A percentile compares a stretch with the other conserved stretches of the same genome.
phyloP scores from a whole-genome alignment of 176 grass and related monocot genomes.

The Echinochloa phyllopogon region DNA sequence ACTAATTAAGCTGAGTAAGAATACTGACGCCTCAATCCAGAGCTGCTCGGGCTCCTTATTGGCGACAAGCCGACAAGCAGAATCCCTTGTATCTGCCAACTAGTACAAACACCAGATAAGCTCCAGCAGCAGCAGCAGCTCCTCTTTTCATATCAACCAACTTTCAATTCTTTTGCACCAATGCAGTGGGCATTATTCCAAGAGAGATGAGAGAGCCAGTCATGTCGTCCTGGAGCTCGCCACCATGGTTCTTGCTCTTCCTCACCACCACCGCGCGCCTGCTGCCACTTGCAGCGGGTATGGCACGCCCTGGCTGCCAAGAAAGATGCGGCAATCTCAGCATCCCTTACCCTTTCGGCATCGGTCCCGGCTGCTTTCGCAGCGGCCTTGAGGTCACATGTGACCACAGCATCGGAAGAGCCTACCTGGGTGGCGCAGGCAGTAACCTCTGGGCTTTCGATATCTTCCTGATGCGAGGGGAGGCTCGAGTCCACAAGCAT shows the following conservation, averaged over 20 bases:
- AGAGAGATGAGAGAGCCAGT: no score
- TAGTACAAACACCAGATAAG: no score
- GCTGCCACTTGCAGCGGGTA: background rate
- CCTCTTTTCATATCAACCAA: background rate
- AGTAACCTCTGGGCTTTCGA: background rate
- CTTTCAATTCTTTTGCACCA: background rate
- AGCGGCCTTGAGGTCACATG: constrained; percentile 41
- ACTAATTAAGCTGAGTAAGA: no score
- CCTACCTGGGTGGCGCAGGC: background rate
- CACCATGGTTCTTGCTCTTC: no score
- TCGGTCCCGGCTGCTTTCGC: constrained; percentile 38
- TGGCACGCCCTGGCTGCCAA: constrained; percentile 39
- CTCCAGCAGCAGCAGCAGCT: background rate
- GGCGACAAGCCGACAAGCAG: background rate
- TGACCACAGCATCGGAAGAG: background rate
- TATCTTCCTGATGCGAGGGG: constrained; percentile 21
- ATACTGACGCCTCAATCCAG: no score
- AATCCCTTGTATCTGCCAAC: background rate
- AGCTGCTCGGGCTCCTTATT: background rate
- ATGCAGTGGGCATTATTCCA: background rate
- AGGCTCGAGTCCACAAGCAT: constrained; percentile 31
- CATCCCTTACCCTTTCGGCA: constrained; percentile 49
- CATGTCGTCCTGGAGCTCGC: no score
- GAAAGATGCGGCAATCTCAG: constrained; percentile 40
- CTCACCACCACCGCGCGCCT: background rate